These are phyloP conservation scores for Quercus dentata DNA, from an alignment of 306 rosid genomes.

Conservation along the genomic window DNA sequence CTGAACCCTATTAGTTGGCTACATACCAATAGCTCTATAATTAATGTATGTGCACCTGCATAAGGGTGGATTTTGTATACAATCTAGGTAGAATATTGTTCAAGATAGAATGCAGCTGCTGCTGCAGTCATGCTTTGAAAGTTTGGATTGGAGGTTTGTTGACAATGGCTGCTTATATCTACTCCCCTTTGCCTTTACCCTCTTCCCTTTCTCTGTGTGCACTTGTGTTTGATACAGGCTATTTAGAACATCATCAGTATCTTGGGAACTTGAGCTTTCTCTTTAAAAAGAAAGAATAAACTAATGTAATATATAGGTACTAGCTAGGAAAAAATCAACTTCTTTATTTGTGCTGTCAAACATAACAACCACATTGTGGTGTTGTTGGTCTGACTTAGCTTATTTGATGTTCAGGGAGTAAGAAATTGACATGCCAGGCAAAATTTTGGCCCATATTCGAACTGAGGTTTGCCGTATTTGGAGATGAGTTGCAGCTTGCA, in stretches of 20 bases:
- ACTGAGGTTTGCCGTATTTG: conserved; percentile 17
- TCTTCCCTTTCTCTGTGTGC: background rate
- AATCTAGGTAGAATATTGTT: background rate
- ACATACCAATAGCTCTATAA: background rate
- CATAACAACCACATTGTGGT: background rate
- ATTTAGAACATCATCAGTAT: background rate
- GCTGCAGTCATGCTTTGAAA: no score
- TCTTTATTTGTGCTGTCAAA: background rate
- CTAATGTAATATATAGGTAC: background rate
- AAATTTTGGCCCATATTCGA: conserved; percentile 18
- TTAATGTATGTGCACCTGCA: background rate
- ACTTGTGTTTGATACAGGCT: background rate
- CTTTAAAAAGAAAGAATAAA: background rate
- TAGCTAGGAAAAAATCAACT: background rate
- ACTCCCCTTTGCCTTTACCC: background rate
- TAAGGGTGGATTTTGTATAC: background rate
- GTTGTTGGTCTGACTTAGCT: conserved; percentile 26
- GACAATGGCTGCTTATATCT: background rate
- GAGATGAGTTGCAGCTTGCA: conserved; percentile 24
- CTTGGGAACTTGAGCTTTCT: background rate
- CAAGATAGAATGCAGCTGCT: background rate
- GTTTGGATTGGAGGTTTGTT: background rate
- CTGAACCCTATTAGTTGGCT: background rate
- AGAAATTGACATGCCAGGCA: conserved; percentile 43
- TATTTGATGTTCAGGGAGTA: conserved; percentile 56